Evolutionary conservation across 306 rosid species (phyloP).

Genomic region (Spatholobus suberectus): DNA sequence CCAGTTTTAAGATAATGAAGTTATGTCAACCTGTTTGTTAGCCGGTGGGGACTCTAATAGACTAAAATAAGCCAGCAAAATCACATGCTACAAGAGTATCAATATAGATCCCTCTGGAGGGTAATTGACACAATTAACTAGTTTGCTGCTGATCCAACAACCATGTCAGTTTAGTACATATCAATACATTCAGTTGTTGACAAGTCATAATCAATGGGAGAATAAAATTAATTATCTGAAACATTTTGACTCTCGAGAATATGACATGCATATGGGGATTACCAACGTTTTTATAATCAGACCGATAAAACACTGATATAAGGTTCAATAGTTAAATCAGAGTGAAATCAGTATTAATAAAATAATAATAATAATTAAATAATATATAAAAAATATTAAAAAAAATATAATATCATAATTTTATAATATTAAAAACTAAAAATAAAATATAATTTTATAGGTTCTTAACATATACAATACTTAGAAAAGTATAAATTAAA

Average conservation of each 20-base stretch:
- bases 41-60: background rate
- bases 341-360: too few relatives aligned
- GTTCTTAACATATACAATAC: too few relatives aligned
- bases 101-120: background rate
- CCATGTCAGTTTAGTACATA: constrained; percentile 1
- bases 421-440: too few relatives aligned
- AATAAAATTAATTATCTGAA: background rate
- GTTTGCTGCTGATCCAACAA: constrained; percentile 15
- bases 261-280: background rate
- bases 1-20: too few relatives aligned
- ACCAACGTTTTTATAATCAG: too few relatives aligned
- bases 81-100: background rate
- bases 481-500: too few relatives aligned
- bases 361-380: too few relatives aligned
- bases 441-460: too few relatives aligned
- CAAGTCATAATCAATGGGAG: background rate
- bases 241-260: background rate
- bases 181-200: background rate
- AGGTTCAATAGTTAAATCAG: too few relatives aligned
- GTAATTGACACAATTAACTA: background rate
- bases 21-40: background rate
- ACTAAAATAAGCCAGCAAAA: background rate
- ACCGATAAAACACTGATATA: too few relatives aligned
- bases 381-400: too few relatives aligned
- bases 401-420: too few relatives aligned